These are phyloP conservation scores for Dryas octopetala DNA, from an alignment of 306 rosid species.

Conservation along the genomic window DNA sequence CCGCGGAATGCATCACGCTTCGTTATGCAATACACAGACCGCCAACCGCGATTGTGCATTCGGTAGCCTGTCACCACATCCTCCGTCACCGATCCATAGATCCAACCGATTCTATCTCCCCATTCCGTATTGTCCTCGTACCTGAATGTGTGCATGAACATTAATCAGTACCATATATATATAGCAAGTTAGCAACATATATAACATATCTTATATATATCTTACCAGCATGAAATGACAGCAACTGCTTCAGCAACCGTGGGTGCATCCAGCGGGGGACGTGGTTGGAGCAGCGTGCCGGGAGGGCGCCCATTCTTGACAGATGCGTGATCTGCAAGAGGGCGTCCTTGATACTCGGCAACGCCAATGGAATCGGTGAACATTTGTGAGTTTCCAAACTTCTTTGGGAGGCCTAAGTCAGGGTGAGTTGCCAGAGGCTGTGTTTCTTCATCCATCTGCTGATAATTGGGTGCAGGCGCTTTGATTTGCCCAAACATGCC, in stretches of 20 bases:
- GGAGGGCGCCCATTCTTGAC: conserved; percentile 83
- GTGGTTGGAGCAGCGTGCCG: conserved; percentile 57
- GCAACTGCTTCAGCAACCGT: conserved; percentile 86
- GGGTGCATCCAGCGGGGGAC: conserved; percentile 79
- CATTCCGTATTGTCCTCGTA: conserved; percentile 86
- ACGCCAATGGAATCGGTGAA: conserved; percentile 65
- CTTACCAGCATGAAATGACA: conserved; percentile 85
- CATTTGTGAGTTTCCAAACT: conserved; percentile 65
- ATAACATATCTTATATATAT: too few relatives aligned
- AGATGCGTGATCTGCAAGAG: conserved; percentile 73
- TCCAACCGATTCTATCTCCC: conserved; percentile 89
- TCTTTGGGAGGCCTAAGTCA: conserved; percentile 59
- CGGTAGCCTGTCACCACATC: conserved; percentile 85
- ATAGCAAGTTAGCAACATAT: too few relatives aligned
- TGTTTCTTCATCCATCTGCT: conserved; percentile 37
- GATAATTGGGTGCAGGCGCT: conserved; percentile 43
- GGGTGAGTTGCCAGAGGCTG: conserved; percentile 56
- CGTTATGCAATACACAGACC: conserved; percentile 78
- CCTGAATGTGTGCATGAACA: conserved; percentile 26
- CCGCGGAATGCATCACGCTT: conserved; percentile 83
- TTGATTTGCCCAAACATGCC: conserved; percentile 67
- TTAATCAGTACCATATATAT: not conserved
- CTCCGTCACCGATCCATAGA: conserved; percentile 85
- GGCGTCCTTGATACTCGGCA: conserved; percentile 77
- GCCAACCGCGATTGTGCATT: conserved; percentile 96